A percentile compares a stretch with the other conserved stretches of the same genome.
phyloP scores from a whole-genome alignment of 169 alveolate genomes.

The Babesia bovis region DNA sequence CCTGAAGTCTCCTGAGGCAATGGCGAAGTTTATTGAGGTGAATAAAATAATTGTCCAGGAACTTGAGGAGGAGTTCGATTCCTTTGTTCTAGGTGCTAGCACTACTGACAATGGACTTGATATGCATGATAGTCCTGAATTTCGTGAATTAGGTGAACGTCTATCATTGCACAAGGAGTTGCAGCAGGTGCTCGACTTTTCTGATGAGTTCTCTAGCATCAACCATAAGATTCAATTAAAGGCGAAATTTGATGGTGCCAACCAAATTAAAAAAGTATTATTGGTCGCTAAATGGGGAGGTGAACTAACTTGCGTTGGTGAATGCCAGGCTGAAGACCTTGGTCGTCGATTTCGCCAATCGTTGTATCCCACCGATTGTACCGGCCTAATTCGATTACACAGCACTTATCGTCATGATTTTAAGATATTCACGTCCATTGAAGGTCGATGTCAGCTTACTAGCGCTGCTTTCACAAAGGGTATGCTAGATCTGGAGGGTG shows the following conservation, averaged over 20 bases:
- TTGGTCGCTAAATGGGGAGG: slow-evolving; percentile 99
- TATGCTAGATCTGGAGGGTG: slow-evolving; percentile 94
- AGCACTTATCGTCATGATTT: slow-evolving; percentile 97
- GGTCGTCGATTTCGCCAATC: slow-evolving; percentile 87
- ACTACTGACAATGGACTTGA: neutral
- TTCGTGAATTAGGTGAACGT: slow-evolving; percentile 33
- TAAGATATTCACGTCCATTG: slow-evolving; percentile 95
- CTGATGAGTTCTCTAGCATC: slow-evolving; percentile 93
- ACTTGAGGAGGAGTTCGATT: slow-evolving; percentile 34
- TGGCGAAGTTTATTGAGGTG: slow-evolving; percentile 70
- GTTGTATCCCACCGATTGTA: slow-evolving; percentile 91
- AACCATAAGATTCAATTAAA: slow-evolving; percentile 92
- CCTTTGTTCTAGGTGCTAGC: neutral
- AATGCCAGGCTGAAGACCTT: slow-evolving; percentile 89
- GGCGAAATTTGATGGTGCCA: slow-evolving; percentile 68
- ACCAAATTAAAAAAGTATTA: slow-evolving; percentile 77
- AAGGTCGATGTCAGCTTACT: slow-evolving; percentile 97
- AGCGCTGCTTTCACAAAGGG: slow-evolving; percentile 98
- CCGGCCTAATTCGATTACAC: slow-evolving; percentile 94
- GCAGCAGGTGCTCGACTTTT: slow-evolving; percentile 85
- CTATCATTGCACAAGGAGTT: slow-evolving; percentile 77
- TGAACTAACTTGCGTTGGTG: slow-evolving; percentile 93
- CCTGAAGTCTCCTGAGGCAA: slow-evolving; percentile 91
- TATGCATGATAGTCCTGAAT: slow-evolving; percentile 7
- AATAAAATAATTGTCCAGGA: slow-evolving; percentile 70